phyloP scores from a whole-genome alignment of 805 yeast genomes.

The Priceomyces castillae region DNA sequence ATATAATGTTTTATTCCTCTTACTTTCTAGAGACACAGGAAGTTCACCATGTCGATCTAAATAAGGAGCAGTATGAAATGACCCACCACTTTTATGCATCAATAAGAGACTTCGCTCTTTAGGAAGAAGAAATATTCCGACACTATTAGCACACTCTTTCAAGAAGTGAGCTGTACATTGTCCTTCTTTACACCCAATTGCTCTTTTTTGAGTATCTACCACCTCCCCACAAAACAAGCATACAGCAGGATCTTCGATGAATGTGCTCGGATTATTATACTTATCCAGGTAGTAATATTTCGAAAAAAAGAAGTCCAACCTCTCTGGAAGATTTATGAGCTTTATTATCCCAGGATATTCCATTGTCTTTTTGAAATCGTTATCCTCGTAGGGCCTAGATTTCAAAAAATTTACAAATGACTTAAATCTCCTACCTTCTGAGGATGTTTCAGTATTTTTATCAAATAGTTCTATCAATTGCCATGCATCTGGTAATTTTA shows the following conservation, averaged over 20 bases:
- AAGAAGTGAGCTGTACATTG: conserved; percentile 74
- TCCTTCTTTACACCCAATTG: conserved; percentile 58
- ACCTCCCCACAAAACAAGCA: conserved; percentile 79
- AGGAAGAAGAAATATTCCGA: conserved; percentile 74
- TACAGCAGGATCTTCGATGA: conserved; percentile 71
- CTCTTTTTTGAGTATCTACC: conserved; percentile 62
- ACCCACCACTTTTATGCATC: conserved; percentile 72
- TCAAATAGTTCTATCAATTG: conserved; percentile 19
- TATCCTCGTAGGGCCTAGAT: conserved; percentile 7
- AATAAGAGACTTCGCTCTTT: conserved; percentile 63
- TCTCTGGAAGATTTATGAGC: conserved; percentile 61
- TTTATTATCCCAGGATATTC: conserved; percentile 67
- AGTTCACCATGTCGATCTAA: conserved; percentile 83
- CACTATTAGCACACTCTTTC: conserved; percentile 58
- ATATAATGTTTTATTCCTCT: conserved; percentile 68
- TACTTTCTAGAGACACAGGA: conserved; percentile 57
- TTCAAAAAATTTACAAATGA: conserved; percentile 17
- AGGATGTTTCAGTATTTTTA: conserved; percentile 8
- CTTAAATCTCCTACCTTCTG: conserved; percentile 25
- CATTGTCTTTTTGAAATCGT: conserved; percentile 24
- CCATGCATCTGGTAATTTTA: conserved; percentile 45
- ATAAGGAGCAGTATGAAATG: conserved; percentile 82
- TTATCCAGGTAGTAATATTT: conserved; percentile 48
- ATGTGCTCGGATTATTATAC: conserved; percentile 35
- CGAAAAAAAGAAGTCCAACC: conserved; percentile 69